A percentile compares a stretch with the other conserved stretches of the same genome.
These are phyloP conservation scores for Ochetophila trinervis DNA, from an alignment of 306 rosid species.

Conservation along the genomic window DNA sequence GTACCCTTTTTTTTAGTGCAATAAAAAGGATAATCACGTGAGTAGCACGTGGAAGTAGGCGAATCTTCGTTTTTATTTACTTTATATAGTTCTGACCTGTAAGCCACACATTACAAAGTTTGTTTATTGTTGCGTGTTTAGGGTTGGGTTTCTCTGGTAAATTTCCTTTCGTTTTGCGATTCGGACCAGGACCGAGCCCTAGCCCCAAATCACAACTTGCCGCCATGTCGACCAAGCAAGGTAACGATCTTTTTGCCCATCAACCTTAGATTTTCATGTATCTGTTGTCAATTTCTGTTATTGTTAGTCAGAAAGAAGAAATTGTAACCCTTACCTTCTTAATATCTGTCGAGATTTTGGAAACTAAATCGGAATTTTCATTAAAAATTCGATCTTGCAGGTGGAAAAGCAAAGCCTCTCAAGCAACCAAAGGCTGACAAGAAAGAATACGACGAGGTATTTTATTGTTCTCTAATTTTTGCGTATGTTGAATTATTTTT, in stretches of 20 bases:
- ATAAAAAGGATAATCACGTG: constrained; percentile 4
- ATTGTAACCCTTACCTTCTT: neutral
- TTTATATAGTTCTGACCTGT: neutral
- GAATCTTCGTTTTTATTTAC: neutral
- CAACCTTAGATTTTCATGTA: neutral
- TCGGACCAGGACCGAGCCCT: constrained; percentile 41
- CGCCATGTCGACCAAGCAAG: constrained; percentile 92
- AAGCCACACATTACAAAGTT: neutral
- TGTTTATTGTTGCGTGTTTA: constrained; percentile 2
- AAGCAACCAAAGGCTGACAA: constrained; percentile 87
- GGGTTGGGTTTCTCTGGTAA: constrained; percentile 1
- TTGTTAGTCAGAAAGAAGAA: neutral
- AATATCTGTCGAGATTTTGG: neutral
- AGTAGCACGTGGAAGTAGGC: neutral
- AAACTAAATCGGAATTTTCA: neutral
- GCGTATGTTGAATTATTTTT: neutral
- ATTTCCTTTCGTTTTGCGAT: constrained; percentile 20
- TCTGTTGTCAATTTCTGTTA: constrained; percentile 4
- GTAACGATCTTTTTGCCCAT: constrained; percentile 26
- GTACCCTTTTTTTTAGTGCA: too few species aligned
- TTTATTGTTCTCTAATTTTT: neutral
- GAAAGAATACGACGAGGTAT: constrained; percentile 87
- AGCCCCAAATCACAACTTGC: constrained; percentile 25
- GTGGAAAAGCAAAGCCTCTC: constrained; percentile 98
- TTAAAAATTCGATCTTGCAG: constrained; percentile 20